Evolutionary conservation across 305 asterid genomes (phyloP).

Genomic region (Fraxinus ornus): DNA sequence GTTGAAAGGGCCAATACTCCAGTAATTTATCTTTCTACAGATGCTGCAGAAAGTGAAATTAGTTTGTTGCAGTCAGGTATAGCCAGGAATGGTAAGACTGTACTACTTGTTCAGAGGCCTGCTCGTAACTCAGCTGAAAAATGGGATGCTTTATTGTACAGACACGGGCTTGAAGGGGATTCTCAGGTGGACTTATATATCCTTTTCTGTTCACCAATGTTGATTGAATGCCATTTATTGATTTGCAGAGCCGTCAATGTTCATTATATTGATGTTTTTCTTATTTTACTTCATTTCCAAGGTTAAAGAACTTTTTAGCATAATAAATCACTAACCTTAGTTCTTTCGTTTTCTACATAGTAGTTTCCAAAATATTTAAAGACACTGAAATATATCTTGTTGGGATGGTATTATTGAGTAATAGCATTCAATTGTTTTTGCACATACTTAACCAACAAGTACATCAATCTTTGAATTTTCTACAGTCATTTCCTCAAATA

Average conservation of each 20-base stretch:
- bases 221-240: neutral
- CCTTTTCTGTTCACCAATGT: neutral
- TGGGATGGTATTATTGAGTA: neutral
- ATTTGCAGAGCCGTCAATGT: neutral
- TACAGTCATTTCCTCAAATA: neutral
- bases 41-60: conserved; percentile 97
- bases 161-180: conserved; percentile 84
- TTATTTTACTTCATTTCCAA: neutral
- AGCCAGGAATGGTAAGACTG: conserved; percentile 65
- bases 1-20: conserved; percentile 74
- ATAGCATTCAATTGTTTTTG: neutral
- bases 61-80: conserved; percentile 79
- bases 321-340: neutral
- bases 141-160: conserved; percentile 92
- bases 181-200: conserved; percentile 57
- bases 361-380: neutral
- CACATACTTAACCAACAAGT: neutral
- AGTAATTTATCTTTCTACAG: conserved; percentile 85
- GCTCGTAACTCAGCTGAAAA: conserved; percentile 85
- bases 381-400: neutral
- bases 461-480: conserved; percentile 9
- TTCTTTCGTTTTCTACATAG: neutral
- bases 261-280: neutral
- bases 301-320: neutral
- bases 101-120: conserved; percentile 87